Conservation (phyloP, 2,329 filamentous ascomycete species). For the Dryadomyces quercus-mongolicae region DNA sequence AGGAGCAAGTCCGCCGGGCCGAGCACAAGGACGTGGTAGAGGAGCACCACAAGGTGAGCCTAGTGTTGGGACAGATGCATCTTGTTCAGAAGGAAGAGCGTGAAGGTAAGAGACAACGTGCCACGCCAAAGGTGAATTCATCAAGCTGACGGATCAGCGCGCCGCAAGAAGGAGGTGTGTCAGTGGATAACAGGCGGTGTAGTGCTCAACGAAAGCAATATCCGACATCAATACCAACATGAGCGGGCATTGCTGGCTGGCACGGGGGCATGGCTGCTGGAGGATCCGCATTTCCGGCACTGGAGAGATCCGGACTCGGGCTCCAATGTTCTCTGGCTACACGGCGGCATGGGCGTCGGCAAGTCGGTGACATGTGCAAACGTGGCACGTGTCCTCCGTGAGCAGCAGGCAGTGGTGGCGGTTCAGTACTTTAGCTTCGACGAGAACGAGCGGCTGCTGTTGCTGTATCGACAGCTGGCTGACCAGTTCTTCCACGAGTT, state of each 20-base stretch:
- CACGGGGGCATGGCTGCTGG: background rate
- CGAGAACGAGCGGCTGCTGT: background rate
- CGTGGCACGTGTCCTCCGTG: background rate
- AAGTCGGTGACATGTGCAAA: background rate
- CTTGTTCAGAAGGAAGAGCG: background rate
- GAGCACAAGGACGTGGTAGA: background rate
- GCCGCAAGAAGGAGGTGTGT: background rate
- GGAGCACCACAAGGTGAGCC: background rate
- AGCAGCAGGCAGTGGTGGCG: background rate
- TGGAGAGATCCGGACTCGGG: background rate
- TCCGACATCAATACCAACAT: background rate
- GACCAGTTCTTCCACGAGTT: background rate
- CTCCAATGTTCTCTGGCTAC: conserved; percentile 2
- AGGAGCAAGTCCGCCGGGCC: background rate
- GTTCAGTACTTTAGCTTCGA: conserved; percentile 3
- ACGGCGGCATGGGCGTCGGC: conserved; percentile 1
- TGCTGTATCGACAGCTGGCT: background rate
- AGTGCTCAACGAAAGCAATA: conserved; percentile 1
- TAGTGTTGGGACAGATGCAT: background rate
- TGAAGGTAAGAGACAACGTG: background rate
- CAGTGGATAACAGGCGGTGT: background rate
- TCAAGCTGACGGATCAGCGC: background rate
- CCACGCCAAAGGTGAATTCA: background rate
- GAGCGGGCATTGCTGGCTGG: background rate
- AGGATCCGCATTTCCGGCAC: background rate